Conservation (phyloP, 2,329 filamentous ascomycete genomes). For the Trichoderma citrinoviride region DNA sequence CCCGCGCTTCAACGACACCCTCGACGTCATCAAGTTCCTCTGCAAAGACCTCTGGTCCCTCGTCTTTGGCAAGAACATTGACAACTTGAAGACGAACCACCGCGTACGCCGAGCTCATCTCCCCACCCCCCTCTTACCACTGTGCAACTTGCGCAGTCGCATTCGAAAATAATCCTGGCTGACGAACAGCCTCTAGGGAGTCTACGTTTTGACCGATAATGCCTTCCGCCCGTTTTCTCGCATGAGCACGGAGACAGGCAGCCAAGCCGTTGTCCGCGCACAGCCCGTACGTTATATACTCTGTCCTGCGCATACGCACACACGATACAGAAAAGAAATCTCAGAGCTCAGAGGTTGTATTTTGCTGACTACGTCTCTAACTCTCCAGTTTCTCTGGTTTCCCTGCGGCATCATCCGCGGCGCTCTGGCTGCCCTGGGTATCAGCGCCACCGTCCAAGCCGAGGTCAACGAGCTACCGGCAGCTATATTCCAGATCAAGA, state of each 20-base stretch:
- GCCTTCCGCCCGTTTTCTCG: slow-evolving; percentile 82
- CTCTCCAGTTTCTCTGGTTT: slow-evolving; percentile 82
- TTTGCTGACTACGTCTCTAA: slow-evolving; percentile 17
- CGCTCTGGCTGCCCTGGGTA: slow-evolving; percentile 86
- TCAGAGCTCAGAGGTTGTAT: neutral
- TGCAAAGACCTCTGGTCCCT: slow-evolving; percentile 98
- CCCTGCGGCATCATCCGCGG: slow-evolving; percentile 90
- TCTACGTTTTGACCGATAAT: slow-evolving; percentile 94
- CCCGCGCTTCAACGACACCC: slow-evolving; percentile 83
- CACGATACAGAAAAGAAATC: neutral
- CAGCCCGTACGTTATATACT: slow-evolving; percentile 63
- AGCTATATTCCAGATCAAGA: slow-evolving; percentile 96
- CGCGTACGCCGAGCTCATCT: slow-evolving; percentile 66
- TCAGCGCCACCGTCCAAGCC: slow-evolving; percentile 86
- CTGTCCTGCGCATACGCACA: neutral
- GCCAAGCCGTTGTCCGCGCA: slow-evolving; percentile 69
- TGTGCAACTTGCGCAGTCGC: too few relatives aligned
- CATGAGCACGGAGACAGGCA: slow-evolving; percentile 80
- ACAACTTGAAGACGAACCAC: slow-evolving; percentile 98
- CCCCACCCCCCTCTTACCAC: neutral
- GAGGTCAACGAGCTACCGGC: slow-evolving; percentile 83
- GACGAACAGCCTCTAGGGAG: slow-evolving; percentile 55
- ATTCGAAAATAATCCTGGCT: neutral
- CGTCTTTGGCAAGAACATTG: slow-evolving; percentile 93
- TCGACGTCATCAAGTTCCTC: slow-evolving; percentile 96